Evolutionary conservation across 1,284 basidiomycete genomes (phyloP).

Genomic region (Ustilago hordei): DNA sequence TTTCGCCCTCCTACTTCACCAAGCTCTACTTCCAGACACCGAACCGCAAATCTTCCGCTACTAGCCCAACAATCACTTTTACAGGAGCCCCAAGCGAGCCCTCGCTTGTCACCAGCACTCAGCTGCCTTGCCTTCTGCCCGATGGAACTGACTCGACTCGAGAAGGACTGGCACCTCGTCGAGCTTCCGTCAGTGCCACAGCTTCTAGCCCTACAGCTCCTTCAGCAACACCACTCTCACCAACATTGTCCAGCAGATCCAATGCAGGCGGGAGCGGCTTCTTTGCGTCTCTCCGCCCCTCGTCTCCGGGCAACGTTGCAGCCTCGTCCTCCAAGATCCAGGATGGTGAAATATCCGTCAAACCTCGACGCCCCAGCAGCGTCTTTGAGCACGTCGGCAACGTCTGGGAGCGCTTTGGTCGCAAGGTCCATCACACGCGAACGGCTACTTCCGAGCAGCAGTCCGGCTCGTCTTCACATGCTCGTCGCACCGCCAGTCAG

Average conservation of each 20-base stretch:
- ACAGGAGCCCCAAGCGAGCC: slow-evolving; percentile 37
- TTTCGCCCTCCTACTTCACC: slow-evolving; percentile 47
- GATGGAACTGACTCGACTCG: slow-evolving; percentile 11
- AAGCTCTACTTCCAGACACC: slow-evolving; percentile 42
- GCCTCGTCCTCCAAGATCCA: slow-evolving; percentile 14
- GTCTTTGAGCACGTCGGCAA: slow-evolving; percentile 63
- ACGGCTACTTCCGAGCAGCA: slow-evolving; percentile 37
- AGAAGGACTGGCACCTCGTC: slow-evolving; percentile 6
- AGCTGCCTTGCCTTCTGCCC: slow-evolving; percentile 3
- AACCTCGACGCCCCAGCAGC: slow-evolving; percentile 54
- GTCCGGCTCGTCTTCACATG: slow-evolving; percentile 24
- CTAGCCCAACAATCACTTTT: slow-evolving; percentile 51
- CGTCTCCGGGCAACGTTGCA: slow-evolving; percentile 38
- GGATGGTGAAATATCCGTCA: slow-evolving; percentile 22
- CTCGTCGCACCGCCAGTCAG: slow-evolving; percentile 30
- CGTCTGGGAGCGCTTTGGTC: slow-evolving; percentile 59
- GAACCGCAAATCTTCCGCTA: slow-evolving; percentile 26
- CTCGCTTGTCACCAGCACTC: slow-evolving; percentile 9
- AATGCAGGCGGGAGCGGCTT: slow-evolving; percentile 28
- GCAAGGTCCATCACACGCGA: slow-evolving; percentile 51
- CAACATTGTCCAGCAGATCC: slow-evolving; percentile 31
- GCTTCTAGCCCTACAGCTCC: slow-evolving; percentile 15
- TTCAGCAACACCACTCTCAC: slow-evolving; percentile 29
- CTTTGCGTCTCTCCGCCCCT: slow-evolving; percentile 50
- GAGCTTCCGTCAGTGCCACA: slow-evolving; percentile 24